These are phyloP conservation scores for Plasmodium relictum DNA, from an alignment of 169 alveolate species.

Conservation along the genomic window DNA sequence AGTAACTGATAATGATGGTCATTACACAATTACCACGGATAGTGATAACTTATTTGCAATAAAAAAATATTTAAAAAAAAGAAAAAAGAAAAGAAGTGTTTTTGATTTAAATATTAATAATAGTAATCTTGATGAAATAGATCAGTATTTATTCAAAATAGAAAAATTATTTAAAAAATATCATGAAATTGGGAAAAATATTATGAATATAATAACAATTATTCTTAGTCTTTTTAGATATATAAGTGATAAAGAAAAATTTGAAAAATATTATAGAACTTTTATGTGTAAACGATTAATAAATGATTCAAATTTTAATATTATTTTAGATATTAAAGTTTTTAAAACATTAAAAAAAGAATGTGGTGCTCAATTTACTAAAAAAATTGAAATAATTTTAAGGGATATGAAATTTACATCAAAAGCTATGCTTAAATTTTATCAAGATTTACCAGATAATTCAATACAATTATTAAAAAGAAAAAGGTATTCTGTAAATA, in stretches of 20 bases:
- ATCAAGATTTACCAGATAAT: conserved; percentile 19
- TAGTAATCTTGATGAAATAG: not conserved
- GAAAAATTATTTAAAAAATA: conserved; percentile 50
- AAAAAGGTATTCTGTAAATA: conserved; percentile 46
- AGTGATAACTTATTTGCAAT: conserved; percentile 22
- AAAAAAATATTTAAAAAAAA: conserved; percentile 37
- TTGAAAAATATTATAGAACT: conserved; percentile 58
- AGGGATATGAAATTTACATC: conserved; percentile 66
- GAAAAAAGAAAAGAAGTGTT: conserved; percentile 14
- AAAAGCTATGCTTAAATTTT: conserved; percentile 36
- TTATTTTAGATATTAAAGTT: conserved; percentile 55
- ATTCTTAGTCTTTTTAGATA: conserved; percentile 68
- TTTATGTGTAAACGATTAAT: conserved; percentile 74
- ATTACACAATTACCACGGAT: conserved; percentile 34
- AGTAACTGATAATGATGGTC: not conserved
- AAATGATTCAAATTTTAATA: conserved; percentile 50
- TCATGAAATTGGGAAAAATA: conserved; percentile 45
- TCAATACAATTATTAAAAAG: conserved; percentile 18
- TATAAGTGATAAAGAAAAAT: conserved; percentile 74
- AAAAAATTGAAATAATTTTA: conserved; percentile 70
- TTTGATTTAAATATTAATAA: not conserved
- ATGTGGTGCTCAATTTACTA: conserved; percentile 77
- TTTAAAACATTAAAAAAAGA: conserved; percentile 74
- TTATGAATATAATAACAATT: conserved; percentile 54
- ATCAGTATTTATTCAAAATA: conserved; percentile 4